Evolutionary conservation across 768 basidiomycete genomes (phyloP), one percentile per base, ranked within the genome.

Genomic region (Leccinum subgranulosum): DNA sequence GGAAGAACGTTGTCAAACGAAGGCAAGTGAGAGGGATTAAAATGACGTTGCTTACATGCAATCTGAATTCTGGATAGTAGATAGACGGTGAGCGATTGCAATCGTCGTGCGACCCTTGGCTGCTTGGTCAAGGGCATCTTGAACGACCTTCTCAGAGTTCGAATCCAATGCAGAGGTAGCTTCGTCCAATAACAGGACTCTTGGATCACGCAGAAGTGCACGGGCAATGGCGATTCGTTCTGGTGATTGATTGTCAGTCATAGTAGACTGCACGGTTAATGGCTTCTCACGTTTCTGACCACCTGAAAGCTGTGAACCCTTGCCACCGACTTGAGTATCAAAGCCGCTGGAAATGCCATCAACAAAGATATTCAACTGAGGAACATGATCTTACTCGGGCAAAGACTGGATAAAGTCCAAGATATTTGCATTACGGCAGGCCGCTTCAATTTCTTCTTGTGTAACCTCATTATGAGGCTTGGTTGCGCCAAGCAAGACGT

Each of bases 11-110:
- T 1, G 31, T 59, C 29, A 64, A 50, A 43, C 14, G 12, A 12
- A 14, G 4, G 17, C 29, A 31, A 2, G 25, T 9, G 19, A 8
- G 27, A 21, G 36, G 11, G 5, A 43, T 19, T 9, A 23, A 39
- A 14, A 15, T 17, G n/a, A 14, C 9, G 51, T 15, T 29, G 75
- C 86, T 72, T 71, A 90, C 86, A 97, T 97, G 72, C 84, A 78
- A 70, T 95, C 86, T 8, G 93, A 92, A 64, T 93, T 91, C 72
- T 96, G 93, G 62, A 97, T 95, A 2, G 92, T 94, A 14, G 90
- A 91, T 58, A 99, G 74, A 56, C 97, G 83, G 75, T 98, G 97
- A 3, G 96, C 96, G 60, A 99, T 96, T n/a, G 95, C 90, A 59
- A 95, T 88, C 6, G 94, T 97, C 6, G 95, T 96, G 56, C 96